Evolutionary conservation across 805 yeast genomes (phyloP), one percentile per base, ranked within the genome.

Genomic region (Candida adriatica): DNA sequence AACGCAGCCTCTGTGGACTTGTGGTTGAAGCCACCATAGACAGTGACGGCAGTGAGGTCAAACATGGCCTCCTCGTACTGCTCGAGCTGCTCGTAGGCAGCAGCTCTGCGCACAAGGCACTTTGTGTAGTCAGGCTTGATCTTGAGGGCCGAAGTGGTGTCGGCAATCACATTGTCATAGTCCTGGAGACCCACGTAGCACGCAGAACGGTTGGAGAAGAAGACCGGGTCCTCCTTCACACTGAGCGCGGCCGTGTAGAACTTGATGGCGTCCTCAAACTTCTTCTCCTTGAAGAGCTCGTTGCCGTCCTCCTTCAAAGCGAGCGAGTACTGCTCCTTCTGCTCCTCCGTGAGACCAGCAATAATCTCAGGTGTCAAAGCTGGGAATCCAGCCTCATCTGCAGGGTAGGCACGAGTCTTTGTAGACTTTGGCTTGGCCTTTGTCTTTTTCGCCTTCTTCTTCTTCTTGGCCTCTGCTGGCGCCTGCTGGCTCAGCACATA

Each of bases 171-270:
- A 55, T 86, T 79, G 48, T 84, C 86, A 55, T 75, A 77, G 41
- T 87, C 74, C 42, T 77, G 73, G 45, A 84, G 65, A 7, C 94
- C 85, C 31, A 88, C 82, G 62, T 83, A 83, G 61, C 96, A 90
- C 13, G 98, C 98, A 18, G 97, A 87, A 61, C 96, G 78, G 68
- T 92, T 92, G 40, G 96, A 86, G 64, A 79, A 90, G 63, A 73
- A 92, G 21, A 88, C 82, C 5, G 96, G 87, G 59, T 92, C 96
- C 45, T 68, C 60, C 54, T 80, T 79, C 52, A 85, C 67, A 33
- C 66, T 55, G 45, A 92, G 66, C 8, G 98, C 97, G 35, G 72
- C 74, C 26, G 84, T 58, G 65, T 92, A 92, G 58, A 69, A 79
- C 27, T 71, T 74, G 49, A 87, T 73, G 26, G 97, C 97, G n/a